Evolutionary conservation across 345 rosid genomes (phyloP), one percentile per base, ranked within the genome.

Genomic region (Psidium friedrichsthalianum): DNA sequence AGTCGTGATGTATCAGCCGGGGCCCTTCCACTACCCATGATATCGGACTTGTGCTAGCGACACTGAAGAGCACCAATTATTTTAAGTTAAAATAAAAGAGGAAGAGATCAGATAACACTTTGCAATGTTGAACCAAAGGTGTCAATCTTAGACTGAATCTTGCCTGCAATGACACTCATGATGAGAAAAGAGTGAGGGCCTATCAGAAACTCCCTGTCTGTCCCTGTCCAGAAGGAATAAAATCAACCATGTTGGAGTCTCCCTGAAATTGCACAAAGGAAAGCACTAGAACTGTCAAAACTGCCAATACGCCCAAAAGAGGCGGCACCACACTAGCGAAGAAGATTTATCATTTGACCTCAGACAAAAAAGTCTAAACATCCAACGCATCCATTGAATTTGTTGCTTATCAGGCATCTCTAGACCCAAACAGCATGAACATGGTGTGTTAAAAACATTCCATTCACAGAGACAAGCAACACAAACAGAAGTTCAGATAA

Each of bases 121-220:
- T 11, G 15, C 51, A 55, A 64, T 54, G 61, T 56, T 61, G 51
- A 58, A 88, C 85, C 56, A 53, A 51, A 86, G 78, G 51, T 42
- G 22, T 29, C 55, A 61, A 51, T 11, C 44, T 59, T 47, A 21
- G 52, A 25, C 56, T 3, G 29, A 55, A n/a, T 32, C 94, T 86
- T 93, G 90, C 99, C 96, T 94, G 93, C 96, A 93, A 88, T 90
- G 90, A 86, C 98, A 97, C 84, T 91, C 89, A 85, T 97, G 99
- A 90, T 96, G 92, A 84, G 98, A 96, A 54, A 91, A 90, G 85
- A 97, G 83, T 80, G 82, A 87, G 27, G 93, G 91, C 55, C 86
- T 42, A 87, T 86, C 86, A 61, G 94, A 89, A 83, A 87, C 88
- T 87, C 86, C 94, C 56, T 58, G 51, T 56, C 56, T n/a, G n/a